phyloP scores from a whole-genome alignment of 306 rosid genomes.

The Gastrolobium bilobum region DNA sequence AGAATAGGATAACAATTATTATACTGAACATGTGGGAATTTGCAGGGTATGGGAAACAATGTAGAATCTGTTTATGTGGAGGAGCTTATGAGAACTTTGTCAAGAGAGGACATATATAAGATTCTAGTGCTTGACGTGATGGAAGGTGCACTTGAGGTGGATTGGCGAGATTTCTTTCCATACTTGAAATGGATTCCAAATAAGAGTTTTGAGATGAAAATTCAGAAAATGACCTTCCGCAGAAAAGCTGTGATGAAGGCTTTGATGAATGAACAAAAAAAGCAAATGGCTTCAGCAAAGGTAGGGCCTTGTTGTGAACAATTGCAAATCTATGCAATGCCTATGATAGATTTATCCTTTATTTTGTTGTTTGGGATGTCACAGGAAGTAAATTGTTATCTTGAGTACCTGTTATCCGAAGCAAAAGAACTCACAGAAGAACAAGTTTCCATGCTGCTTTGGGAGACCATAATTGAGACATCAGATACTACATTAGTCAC shows the following conservation, averaged over 20 bases:
- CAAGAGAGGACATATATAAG: conserved; percentile 62
- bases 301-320: conserved; percentile 40
- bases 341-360: neutral
- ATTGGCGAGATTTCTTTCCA: conserved; percentile 92
- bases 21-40: neutral
- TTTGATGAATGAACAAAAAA: conserved; percentile 62
- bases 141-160: conserved; percentile 86
- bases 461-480: conserved; percentile 89
- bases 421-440: conserved; percentile 69
- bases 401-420: conserved; percentile 74
- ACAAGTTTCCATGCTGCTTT: conserved; percentile 71
- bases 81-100: conserved; percentile 57
- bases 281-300: conserved; percentile 73
- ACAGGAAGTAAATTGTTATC: conserved; percentile 73
- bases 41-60: conserved; percentile 67
- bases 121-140: conserved; percentile 68
- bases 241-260: conserved; percentile 64
- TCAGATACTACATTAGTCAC: conserved; percentile 86
- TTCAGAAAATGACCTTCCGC: conserved; percentile 44
- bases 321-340: neutral
- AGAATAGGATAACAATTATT: neutral
- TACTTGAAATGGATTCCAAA: conserved; percentile 87
- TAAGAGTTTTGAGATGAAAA: conserved; percentile 56
- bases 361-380: conserved; percentile 28
- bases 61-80: conserved; percentile 68